A percentile compares a stretch with the other conserved stretches of the same genome.
Conservation (phyloP, 495 filamentous ascomycete species). For the Penicillium tannophilum region DNA sequence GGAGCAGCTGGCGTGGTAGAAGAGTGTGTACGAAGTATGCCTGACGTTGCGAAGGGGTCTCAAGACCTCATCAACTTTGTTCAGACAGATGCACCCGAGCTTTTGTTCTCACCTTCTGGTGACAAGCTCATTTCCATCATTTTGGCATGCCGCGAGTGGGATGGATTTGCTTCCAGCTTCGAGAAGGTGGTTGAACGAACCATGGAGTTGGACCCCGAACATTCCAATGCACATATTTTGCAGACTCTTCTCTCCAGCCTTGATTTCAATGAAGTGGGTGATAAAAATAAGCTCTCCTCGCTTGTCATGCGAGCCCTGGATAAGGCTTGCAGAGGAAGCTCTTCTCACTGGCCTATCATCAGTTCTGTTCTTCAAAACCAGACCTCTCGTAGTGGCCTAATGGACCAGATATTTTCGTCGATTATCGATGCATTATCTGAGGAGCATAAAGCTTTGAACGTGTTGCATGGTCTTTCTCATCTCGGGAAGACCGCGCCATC, state of each 20-base stretch:
- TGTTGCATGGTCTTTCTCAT: constrained; percentile 43
- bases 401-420: constrained; percentile 44
- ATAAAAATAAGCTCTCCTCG: constrained; percentile 33
- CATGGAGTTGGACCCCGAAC: constrained; percentile 39
- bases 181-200: constrained; percentile 42
- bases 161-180: constrained; percentile 43
- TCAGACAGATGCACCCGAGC: constrained; percentile 47
- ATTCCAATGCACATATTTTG: constrained; percentile 41
- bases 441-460: constrained; percentile 32
- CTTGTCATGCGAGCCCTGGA: constrained; percentile 42
- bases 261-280: constrained; percentile 42
- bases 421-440: constrained; percentile 41
- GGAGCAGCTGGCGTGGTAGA: constrained; percentile 70
- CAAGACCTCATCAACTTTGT: constrained; percentile 44
- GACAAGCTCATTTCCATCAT: constrained; percentile 46
- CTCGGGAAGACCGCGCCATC: constrained; percentile 40
- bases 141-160: constrained; percentile 42
- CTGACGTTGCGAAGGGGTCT: constrained; percentile 38
- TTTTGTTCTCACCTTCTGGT: constrained; percentile 58
- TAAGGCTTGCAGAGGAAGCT: constrained; percentile 41
- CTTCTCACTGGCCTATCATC: constrained; percentile 46
- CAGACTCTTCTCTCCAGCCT: constrained; percentile 44
- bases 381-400: constrained; percentile 42
- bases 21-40: constrained; percentile 46
- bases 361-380: constrained; percentile 49